These are phyloP conservation scores for Sugiyamaella mastotermitis DNA, from an alignment of 805 yeast genomes.

Conservation along the genomic window DNA sequence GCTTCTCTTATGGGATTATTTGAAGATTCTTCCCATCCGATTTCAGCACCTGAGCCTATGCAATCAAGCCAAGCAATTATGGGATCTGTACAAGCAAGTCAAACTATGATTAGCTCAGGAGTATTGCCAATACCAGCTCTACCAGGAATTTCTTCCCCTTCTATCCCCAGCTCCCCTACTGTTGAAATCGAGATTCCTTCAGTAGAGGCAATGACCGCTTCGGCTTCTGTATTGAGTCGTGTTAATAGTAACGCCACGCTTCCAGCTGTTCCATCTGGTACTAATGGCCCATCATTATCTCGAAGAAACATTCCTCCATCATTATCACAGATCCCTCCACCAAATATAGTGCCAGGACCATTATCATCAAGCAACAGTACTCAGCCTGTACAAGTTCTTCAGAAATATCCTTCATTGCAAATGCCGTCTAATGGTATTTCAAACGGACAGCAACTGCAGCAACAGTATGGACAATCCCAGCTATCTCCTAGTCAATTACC, in stretches of 20 bases:
- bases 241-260: slow-evolving; percentile 1
- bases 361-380: no score
- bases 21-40: slow-evolving; percentile 37
- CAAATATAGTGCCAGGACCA: no score
- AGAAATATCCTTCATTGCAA: no score
- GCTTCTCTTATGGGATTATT: slow-evolving; percentile 66
- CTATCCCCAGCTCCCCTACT: slow-evolving; percentile 17
- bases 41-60: slow-evolving; percentile 23
- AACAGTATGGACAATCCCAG: no score
- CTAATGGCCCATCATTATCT: slow-evolving; percentile 5
- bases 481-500: no score
- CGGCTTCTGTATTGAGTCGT: slow-evolving; percentile 7
- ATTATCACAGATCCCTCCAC: neutral
- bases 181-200: slow-evolving; percentile 27
- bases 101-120: no score
- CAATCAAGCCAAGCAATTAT: no score
- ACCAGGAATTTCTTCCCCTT: slow-evolving; percentile 11
- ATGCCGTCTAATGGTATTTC: no score
- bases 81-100: no score
- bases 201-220: slow-evolving; percentile 22
- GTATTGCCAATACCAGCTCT: slow-evolving; percentile 17
- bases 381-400: no score
- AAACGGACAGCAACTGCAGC: no score
- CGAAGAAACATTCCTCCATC: slow-evolving; percentile 1
- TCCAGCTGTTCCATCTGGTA: slow-evolving; percentile 10